A percentile compares a stretch with the other conserved stretches of the same genome.
Evolutionary conservation across 2,329 filamentous ascomycete species (phyloP).

Genomic region (Orbilia quercus): DNA sequence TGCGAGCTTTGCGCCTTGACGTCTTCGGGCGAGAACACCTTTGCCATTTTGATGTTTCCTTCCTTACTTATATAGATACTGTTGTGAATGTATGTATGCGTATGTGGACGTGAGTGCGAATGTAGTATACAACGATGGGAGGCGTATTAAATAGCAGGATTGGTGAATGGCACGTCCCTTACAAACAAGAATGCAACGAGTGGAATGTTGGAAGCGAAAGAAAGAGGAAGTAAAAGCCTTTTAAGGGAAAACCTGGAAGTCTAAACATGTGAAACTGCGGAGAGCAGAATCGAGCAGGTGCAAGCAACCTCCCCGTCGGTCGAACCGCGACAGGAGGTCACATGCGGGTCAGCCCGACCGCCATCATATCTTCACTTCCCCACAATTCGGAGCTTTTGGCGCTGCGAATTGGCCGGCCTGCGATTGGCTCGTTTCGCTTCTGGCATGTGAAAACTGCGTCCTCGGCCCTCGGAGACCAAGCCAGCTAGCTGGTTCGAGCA

Average conservation of each 20-base stretch:
- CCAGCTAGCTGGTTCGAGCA: no score
- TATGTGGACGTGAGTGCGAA: no score
- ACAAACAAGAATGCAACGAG: not conserved
- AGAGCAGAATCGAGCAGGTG: conserved; percentile 23
- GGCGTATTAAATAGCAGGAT: no score
- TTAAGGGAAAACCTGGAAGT: no score
- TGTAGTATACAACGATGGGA: no score
- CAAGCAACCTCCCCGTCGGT: conserved; percentile 5
- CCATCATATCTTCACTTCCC: conserved; percentile 43
- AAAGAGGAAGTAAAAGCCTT: not conserved
- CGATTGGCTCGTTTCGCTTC: conserved; percentile 24
- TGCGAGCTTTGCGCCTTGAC: conserved; percentile 92
- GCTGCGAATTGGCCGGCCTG: conserved; percentile 25
- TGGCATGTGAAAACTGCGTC: conserved; percentile 47
- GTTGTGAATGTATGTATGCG: no score
- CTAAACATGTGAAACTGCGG: conserved; percentile 49
- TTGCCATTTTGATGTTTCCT: conserved; percentile 79
- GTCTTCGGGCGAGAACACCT: conserved; percentile 83
- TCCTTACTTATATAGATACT: no score
- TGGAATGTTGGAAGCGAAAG: conserved; percentile 38
- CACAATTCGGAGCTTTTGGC: conserved; percentile 42
- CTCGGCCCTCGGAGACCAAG: conserved; percentile 54
- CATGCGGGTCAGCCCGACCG: conserved; percentile 17
- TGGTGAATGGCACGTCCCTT: no score
- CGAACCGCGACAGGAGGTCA: conserved; percentile 31